Evolutionary conservation across 2,329 filamentous ascomycete species (phyloP), one percentile per base, ranked within the genome.

Genomic region (Fusarium dlaminii): DNA sequence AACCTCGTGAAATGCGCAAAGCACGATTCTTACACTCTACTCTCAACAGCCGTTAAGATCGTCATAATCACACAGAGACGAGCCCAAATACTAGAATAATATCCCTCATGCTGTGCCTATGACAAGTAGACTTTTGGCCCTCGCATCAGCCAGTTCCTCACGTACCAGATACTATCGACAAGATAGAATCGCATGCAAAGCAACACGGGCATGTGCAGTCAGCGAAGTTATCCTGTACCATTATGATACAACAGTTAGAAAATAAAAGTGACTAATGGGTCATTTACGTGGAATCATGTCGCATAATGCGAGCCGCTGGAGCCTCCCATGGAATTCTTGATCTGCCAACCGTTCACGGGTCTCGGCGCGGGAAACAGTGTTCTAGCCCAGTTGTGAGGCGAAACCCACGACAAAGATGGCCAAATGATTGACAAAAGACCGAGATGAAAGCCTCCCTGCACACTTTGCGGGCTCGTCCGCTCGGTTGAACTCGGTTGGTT

Each of bases 401-500:
- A 30, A 14, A 40, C n/a, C 4, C 51, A 6, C 15, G 1, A 18
- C 11, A 40, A 18, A 6, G 8, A 18, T 55, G 14, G 20, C 6
- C 24, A 55, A 42, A 42, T 55, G 18, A 11, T 17, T 5, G 2
- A n/a, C 14, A 17, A 5, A 18, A 4, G 4, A n/a, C 40, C 20
- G 24, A 29, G 15, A 15, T 29, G 2, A 14, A 7, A 55, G 51
- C 6, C 11, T n/a, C 20, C 6, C 22, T 56, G 5, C 8, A 45
- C 9, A 12, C 4, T 32, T 24, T 32, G 17, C 13, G 13, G 15
- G 18, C 10, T 49, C 15, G 7, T 37, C 55, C 56, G 63, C 39
- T 68, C 65, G 65, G 65, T 43, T 34, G 32, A 42, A 32, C 22
- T 34, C 56, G 37, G 58, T 49, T 49, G 66, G 56, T 49, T 68